These are phyloP conservation scores for Quercus aquifolioides DNA, from an alignment of 306 rosid species.

Conservation along the genomic window DNA sequence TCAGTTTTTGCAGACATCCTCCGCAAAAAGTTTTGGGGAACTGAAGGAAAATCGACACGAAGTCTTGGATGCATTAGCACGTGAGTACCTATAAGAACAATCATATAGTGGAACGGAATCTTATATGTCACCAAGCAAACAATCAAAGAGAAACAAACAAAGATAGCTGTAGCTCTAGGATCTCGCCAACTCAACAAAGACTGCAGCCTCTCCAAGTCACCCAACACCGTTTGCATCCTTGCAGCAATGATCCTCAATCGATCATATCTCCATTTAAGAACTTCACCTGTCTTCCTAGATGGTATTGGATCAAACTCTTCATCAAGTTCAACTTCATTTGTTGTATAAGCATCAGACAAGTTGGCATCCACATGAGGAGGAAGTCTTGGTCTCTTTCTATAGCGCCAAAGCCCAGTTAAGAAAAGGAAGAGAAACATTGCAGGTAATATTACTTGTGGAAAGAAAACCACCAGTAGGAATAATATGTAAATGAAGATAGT, in stretches of 20 bases:
- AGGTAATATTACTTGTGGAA: neutral
- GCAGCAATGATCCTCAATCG: too few relatives aligned
- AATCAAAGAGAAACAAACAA: constrained; percentile 27
- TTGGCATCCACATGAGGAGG: constrained; percentile 12
- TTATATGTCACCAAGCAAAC: constrained; percentile 17
- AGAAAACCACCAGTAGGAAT: neutral
- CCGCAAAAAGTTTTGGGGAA: constrained; percentile 26
- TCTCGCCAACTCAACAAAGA: constrained; percentile 41
- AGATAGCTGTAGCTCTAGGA: constrained; percentile 29
- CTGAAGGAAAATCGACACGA: constrained; percentile 24
- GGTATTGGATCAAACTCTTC: constrained; percentile 57
- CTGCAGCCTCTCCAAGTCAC: neutral
- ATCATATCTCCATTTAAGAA: neutral
- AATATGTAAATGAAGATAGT: neutral
- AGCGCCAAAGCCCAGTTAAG: neutral
- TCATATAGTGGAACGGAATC: constrained; percentile 9
- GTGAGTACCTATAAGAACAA: neutral
- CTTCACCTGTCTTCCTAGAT: constrained; percentile 13
- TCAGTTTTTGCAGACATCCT: constrained; percentile 22
- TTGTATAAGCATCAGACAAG: constrained; percentile 26
- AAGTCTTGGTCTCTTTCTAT: constrained; percentile 21
- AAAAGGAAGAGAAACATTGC: neutral
- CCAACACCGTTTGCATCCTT: too few relatives aligned
- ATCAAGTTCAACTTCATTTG: constrained; percentile 38
- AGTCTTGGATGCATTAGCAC: constrained; percentile 27